Base-by-base conservation (phyloP, 2,329 filamentous ascomycete species). In the Trichocomaceae sp. region DNA sequence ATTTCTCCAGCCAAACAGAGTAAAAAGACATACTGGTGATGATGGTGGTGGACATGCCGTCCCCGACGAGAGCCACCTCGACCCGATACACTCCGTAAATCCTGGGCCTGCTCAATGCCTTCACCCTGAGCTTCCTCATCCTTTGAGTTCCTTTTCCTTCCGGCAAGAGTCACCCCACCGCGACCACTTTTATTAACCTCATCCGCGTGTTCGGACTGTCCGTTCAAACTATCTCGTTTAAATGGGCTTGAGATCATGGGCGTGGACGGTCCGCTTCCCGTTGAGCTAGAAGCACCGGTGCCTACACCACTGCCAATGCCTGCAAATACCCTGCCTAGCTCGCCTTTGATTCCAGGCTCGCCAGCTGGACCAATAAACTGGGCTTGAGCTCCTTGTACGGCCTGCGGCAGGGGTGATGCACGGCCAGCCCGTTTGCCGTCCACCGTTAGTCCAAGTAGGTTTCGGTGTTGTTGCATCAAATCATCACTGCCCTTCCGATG, bases 241-340 rank as follows among this genome's bases (percentile, higher is more conserved):
- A 75, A 77, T 1, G 80, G 79, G 60, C 78, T 81, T 29, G 74
- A 69, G 33, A 73, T 71, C 52, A 79, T 75, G 12, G 81, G 82
- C 7, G 81, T 84, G 1, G 78, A 75, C 10, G 74, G 74, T 15
- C 77, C 77, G 60, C 77, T 79, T n/a, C 70, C 75, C 35, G 75
- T 72, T 33, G 76, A 72, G 13, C 72, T 71, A 44, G 73, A 74
- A 19, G 77, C 77, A 26, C 74, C 72, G 59, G 77, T 78, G 29
- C 82, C 82, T 17, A 85, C 77, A 35, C 84, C 84, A 68, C 83
- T 85, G 15, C 84, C 91, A 61, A 97, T 90, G n/a, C 92, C 92
- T 17, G 89, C 90, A 72, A 96, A 96, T 79, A 96, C 95, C 59
- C 90, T 85, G 26, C 91, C 91, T 68, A 96, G 91, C 68, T 96